phyloP scores from a whole-genome alignment of 208 protist genomes.

The Leishmania turanica region DNA sequence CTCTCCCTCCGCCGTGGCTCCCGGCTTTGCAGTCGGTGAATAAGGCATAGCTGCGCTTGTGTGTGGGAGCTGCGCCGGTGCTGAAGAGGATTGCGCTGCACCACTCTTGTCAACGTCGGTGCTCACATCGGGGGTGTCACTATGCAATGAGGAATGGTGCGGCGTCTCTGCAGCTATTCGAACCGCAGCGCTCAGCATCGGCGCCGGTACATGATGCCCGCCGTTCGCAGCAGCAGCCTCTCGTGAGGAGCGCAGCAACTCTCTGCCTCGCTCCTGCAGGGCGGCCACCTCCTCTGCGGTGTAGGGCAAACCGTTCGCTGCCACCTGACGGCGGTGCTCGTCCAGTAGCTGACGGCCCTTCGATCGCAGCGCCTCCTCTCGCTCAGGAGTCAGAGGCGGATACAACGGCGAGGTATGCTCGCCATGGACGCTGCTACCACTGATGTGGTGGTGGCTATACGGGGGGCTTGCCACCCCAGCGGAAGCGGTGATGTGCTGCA shows the following conservation, averaged over 20 bases:
- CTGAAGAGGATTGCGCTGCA: neutral
- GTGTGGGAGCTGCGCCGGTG: neutral
- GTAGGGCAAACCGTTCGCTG: conserved; percentile 7
- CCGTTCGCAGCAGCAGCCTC: conserved; percentile 33
- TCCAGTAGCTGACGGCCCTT: conserved; percentile 27
- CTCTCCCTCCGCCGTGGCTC: neutral
- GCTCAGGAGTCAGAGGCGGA: conserved; percentile 13
- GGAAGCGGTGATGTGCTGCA: neutral
- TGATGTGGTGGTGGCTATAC: neutral
- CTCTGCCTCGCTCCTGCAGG: conserved; percentile 45
- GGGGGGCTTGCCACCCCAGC: neutral
- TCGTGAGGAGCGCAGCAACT: conserved; percentile 41
- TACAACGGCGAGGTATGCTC: neutral
- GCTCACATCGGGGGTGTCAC: neutral
- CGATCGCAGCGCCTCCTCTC: conserved; percentile 18
- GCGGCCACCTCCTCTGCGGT: conserved; percentile 26
- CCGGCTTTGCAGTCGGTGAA: neutral
- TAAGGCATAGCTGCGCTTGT: neutral
- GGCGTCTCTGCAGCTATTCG: conserved; percentile 10
- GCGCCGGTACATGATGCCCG: conserved; percentile 20
- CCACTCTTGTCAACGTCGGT: neutral
- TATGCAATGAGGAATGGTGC: neutral
- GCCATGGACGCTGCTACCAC: neutral
- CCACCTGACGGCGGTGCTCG: conserved; percentile 15
- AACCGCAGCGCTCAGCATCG: conserved; percentile 17